Conservation (phyloP, 768 basidiomycete genomes). For the Guyanaporus albipodus region DNA sequence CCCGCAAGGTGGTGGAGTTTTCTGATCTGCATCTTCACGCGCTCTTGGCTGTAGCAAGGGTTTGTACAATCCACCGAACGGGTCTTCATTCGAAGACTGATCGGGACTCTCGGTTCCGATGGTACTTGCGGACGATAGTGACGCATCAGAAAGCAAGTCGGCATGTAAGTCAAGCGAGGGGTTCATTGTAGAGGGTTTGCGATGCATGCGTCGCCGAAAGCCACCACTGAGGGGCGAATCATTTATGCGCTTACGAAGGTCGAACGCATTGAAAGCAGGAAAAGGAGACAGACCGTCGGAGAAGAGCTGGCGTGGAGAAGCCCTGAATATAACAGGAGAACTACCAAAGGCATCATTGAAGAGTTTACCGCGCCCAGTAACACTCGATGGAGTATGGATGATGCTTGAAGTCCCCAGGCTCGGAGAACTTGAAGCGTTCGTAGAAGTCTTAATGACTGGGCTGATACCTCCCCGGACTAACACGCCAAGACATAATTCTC, state of each 20-base stretch:
- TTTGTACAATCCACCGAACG: conserved; percentile 46
- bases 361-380: conserved; percentile 22
- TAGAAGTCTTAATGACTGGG: conserved; percentile 37
- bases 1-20: conserved; percentile 12
- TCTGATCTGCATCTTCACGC: conserved; percentile 10
- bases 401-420: conserved; percentile 28
- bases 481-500: conserved; percentile 64
- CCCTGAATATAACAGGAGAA: conserved; percentile 38
- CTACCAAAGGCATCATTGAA: conserved; percentile 31
- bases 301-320: conserved; percentile 41
- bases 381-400: conserved; percentile 29
- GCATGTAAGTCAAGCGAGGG: conserved; percentile 20
- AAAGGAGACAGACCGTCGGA: conserved; percentile 34
- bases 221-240: conserved; percentile 45
- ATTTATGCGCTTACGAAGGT: conserved; percentile 36
- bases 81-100: conserved; percentile 37
- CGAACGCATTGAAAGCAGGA: conserved; percentile 28
- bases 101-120: conserved; percentile 23
- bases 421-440: conserved; percentile 29
- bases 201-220: conserved; percentile 28
- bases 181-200: conserved; percentile 29
- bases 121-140: conserved; percentile 24
- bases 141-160: conserved; percentile 32
- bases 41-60: conserved; percentile 23
- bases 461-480: conserved; percentile 52